Conservation (phyloP, 345 rosid species). For the Cardamine occulta region DNA sequence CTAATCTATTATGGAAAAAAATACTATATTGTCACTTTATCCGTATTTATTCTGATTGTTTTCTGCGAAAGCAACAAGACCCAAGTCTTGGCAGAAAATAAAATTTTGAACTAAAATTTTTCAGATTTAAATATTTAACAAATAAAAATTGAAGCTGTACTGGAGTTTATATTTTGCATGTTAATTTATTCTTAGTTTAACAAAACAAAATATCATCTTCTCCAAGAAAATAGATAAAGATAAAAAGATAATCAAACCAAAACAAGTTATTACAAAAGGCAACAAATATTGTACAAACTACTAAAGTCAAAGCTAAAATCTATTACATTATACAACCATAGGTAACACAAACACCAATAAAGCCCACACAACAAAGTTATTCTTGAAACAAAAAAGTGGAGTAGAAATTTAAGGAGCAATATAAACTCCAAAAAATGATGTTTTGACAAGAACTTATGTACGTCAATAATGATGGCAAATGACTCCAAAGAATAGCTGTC, state of each 20-base stretch:
- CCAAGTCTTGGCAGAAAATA: neutral
- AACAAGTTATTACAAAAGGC: slow-evolving; percentile 24
- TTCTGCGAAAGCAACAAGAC: neutral
- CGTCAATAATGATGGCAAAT: slow-evolving; percentile 24
- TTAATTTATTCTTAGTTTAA: neutral
- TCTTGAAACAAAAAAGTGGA: slow-evolving; percentile 9
- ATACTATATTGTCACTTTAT: slow-evolving; percentile 4
- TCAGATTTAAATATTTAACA: neutral
- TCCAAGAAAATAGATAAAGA: slow-evolving; percentile 11
- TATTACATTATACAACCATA: slow-evolving; percentile 34
- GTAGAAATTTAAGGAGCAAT: slow-evolving; percentile 29
- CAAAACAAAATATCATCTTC: neutral
- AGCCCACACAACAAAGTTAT: slow-evolving; percentile 20
- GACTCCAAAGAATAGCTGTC: slow-evolving; percentile 33
- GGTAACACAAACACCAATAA: slow-evolving; percentile 30
- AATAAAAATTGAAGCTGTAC: neutral
- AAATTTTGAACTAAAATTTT: neutral
- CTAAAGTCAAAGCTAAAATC: slow-evolving; percentile 32
- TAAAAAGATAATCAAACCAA: slow-evolving; percentile 20
- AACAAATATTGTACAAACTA: slow-evolving; percentile 30
- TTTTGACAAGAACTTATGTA: slow-evolving; percentile 32
- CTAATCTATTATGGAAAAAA: neutral
- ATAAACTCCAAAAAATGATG: slow-evolving; percentile 34
- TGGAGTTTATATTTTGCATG: neutral
- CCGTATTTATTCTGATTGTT: slow-evolving; percentile 15